A percentile compares a stretch with the other conserved stretches of the same genome.
phyloP scores from a whole-genome alignment of 768 basidiomycete genomes.

The Hericium erinaceus region DNA sequence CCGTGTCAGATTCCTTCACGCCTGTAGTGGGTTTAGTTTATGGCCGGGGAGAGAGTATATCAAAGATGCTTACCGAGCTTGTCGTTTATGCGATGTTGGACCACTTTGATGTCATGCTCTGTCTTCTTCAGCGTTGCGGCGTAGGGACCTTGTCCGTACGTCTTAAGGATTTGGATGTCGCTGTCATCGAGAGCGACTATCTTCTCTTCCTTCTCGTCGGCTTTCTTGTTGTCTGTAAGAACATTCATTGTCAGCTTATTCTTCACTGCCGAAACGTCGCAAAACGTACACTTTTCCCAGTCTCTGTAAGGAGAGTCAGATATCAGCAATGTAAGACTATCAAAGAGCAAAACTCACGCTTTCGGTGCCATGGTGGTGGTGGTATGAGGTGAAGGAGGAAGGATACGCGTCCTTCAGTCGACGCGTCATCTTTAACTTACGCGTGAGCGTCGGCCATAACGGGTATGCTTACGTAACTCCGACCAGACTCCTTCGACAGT shows the following conservation, averaged over 20 bases:
- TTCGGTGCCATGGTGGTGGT: conserved; percentile 75
- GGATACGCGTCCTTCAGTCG: too few relatives aligned
- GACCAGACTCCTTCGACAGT: too few relatives aligned
- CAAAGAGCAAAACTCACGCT: conserved; percentile 54
- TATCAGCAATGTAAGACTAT: conserved; percentile 2
- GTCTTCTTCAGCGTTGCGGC: conserved; percentile 80
- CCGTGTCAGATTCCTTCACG: conserved; percentile 97
- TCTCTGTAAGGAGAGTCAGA: conserved; percentile 45
- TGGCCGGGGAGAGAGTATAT: neutral
- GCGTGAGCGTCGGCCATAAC: too few relatives aligned
- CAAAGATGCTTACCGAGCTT: conserved; percentile 62
- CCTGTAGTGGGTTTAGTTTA: conserved; percentile 30
- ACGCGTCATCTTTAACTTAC: too few relatives aligned
- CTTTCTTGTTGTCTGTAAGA: conserved; percentile 69
- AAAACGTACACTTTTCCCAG: conserved; percentile 90
- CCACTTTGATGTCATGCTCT: conserved; percentile 88
- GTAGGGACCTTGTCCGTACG: conserved; percentile 99
- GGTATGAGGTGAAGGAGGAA: conserved; percentile 15
- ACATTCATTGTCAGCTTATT: conserved; percentile 2
- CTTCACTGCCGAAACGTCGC: neutral
- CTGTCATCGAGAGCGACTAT: conserved; percentile 86
- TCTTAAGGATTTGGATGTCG: conserved; percentile 98
- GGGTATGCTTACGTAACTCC: too few relatives aligned
- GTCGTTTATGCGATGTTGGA: conserved; percentile 96
- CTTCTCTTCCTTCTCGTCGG: conserved; percentile 82